Evolutionary conservation across 768 basidiomycete genomes (phyloP).

Genomic region (Porpolomopsis calyptriformis): DNA sequence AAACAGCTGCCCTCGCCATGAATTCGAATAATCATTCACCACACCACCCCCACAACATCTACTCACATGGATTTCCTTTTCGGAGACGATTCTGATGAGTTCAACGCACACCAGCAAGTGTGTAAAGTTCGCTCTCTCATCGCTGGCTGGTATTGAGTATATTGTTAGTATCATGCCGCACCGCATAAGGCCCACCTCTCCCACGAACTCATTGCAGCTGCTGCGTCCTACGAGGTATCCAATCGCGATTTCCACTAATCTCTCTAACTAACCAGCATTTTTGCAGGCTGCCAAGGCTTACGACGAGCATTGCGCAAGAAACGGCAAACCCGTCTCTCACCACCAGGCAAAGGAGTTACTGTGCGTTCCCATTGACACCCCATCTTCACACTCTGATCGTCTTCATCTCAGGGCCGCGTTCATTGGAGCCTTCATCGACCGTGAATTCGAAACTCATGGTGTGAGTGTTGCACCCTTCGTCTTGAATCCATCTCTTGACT

Average conservation of each 20-base stretch:
- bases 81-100: too few species aligned
- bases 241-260: too few species aligned
- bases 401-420: conserved; percentile 35
- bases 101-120: too few species aligned
- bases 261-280: neutral
- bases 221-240: conserved; percentile 52
- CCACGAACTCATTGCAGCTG: conserved; percentile 59
- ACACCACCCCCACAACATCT: too few species aligned
- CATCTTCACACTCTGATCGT: neutral
- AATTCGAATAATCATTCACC: too few species aligned
- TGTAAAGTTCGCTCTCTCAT: too few species aligned
- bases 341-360: conserved; percentile 47
- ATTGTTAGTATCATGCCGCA: conserved; percentile 34
- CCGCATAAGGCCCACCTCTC: conserved; percentile 49
- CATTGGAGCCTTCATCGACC: conserved; percentile 43
- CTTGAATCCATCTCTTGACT: conserved; percentile 24
- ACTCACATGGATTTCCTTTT: too few species aligned
- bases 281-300: conserved; percentile 55
- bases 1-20: neutral
- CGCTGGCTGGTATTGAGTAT: too few species aligned
- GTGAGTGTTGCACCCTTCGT: conserved; percentile 30
- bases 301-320: conserved; percentile 37
- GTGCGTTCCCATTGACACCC: conserved; percentile 16
- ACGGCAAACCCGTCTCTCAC: conserved; percentile 43
- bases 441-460: conserved; percentile 44